Evolutionary conservation across 2,329 filamentous ascomycete species (phyloP).

Genomic region (Ceratocystis smalleyi): DNA sequence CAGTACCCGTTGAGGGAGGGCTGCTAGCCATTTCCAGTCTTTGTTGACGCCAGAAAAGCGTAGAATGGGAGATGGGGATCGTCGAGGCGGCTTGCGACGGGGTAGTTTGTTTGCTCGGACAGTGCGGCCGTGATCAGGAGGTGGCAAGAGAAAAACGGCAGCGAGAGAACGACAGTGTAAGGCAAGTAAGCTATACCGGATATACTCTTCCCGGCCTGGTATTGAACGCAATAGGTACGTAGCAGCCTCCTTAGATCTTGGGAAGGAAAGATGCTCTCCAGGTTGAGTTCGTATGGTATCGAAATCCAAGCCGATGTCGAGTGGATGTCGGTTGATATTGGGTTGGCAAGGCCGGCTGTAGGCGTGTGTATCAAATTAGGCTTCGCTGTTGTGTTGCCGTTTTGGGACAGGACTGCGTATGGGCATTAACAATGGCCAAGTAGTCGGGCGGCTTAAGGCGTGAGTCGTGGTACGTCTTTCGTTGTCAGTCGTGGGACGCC

Average conservation of each 20-base stretch:
- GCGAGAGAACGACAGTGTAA: too few species aligned
- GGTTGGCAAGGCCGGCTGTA: not conserved
- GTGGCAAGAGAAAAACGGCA: not conserved
- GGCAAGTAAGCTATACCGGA: too few species aligned
- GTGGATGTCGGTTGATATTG: not conserved
- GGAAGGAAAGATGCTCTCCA: not conserved
- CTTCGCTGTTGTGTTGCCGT: not conserved
- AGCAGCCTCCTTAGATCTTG: not conserved
- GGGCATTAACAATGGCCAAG: not conserved
- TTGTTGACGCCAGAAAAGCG: not conserved
- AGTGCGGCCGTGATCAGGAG: not conserved
- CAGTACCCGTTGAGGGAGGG: constrained; percentile 19
- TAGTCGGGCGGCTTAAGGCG: not conserved
- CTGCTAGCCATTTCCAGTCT: constrained; percentile 12
- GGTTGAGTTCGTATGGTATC: too few species aligned
- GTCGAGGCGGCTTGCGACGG: not conserved
- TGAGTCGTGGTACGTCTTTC: not conserved
- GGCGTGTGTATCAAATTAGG: not conserved
- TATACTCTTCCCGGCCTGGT: too few species aligned
- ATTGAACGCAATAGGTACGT: too few species aligned
- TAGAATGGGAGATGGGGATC: not conserved
- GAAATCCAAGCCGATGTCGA: too few species aligned
- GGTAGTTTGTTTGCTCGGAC: not conserved
- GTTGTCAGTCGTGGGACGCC: too few species aligned
- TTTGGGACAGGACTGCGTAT: not conserved